These are phyloP conservation scores for Exophiala oligosperma DNA, from an alignment of 2,329 filamentous ascomycete genomes.

Conservation along the genomic window DNA sequence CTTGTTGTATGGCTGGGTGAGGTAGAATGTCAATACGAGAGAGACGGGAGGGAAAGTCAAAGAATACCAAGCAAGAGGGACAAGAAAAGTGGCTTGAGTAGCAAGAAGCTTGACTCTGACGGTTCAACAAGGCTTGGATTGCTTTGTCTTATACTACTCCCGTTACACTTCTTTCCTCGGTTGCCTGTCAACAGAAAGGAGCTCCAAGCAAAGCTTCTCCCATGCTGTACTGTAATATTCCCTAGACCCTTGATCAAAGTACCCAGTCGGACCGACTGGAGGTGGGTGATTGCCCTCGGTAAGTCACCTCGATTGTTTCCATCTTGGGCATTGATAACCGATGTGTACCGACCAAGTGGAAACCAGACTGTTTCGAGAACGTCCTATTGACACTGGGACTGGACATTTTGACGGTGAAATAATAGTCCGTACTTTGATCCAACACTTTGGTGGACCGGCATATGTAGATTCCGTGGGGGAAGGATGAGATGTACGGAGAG, in stretches of 20 bases:
- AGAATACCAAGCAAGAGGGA: neutral
- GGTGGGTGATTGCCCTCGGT: neutral
- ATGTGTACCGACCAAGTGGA: neutral
- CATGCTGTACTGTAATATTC: no score
- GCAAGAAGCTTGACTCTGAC: neutral
- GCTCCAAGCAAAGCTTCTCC: no score
- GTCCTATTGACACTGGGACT: neutral
- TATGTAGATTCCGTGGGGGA: neutral
- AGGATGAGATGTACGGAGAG: neutral
- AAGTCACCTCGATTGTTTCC: no score
- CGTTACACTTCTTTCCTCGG: no score
- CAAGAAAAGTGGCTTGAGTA: neutral
- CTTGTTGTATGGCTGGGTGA: no score
- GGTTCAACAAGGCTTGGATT: no score
- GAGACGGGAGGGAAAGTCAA: neutral
- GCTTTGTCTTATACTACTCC: no score
- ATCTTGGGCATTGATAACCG: neutral
- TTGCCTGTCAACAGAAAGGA: no score
- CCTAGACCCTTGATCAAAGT: no score
- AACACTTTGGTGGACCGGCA: neutral
- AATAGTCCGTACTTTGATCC: no score
- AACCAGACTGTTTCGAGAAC: neutral
- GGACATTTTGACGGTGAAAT: neutral
- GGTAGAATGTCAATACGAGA: no score
- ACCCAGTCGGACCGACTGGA: no score